Base-by-base conservation (phyloP, 139 green algal genomes). In the Chlorella sp. region DNA sequence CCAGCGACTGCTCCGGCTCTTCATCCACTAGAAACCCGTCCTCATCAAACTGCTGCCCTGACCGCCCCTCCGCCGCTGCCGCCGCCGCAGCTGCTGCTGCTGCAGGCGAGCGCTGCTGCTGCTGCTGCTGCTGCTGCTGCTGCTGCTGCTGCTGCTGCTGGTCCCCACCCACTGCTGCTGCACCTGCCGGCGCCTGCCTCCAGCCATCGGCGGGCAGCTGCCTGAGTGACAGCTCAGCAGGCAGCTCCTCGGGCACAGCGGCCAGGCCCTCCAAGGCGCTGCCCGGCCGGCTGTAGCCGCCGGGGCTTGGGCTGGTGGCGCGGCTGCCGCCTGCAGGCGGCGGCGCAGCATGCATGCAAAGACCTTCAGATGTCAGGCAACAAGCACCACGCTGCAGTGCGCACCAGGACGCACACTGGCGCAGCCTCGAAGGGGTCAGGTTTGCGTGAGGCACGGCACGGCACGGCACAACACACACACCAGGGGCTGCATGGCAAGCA, bases 11-110 rank as follows among this genome's bases (percentile, higher is more conserved):
- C n/a, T 53, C n/a, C 36, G 53, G 57, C 22, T 75, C 61, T 26
- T 7, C 37, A 30, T 79, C 86, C 3, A 76, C 22, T 19, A 80
- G 36, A 1, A 90, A 86, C 9, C 76, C 76, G n/a, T 89, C 85
- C 0, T 82, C 69, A 18, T 83, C 71, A 75, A 69, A 26, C 68
- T 34, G 71, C 34, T 77, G 11, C 1, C 12, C 0, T 34, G 15
- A n/a, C 61, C 18, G 83, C 83, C n/a, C 57, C 34, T 42, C 28
- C n/a, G n/a, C 7, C 57, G 57, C 48, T 60, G 57, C 53, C 68
- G 36, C 34, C 21, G 83, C 60, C 34, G 83, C 53, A 19, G n/a
- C 81, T 42, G 80, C 0, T 26, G 37, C 42, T 1, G 77, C 37
- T 60, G 19, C 40, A 2, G 18, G 24, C 18, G 80, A 28, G 79